Evolutionary conservation across 2,329 filamentous ascomycete species (phyloP).

Genomic region (Calonectria naviculata): DNA sequence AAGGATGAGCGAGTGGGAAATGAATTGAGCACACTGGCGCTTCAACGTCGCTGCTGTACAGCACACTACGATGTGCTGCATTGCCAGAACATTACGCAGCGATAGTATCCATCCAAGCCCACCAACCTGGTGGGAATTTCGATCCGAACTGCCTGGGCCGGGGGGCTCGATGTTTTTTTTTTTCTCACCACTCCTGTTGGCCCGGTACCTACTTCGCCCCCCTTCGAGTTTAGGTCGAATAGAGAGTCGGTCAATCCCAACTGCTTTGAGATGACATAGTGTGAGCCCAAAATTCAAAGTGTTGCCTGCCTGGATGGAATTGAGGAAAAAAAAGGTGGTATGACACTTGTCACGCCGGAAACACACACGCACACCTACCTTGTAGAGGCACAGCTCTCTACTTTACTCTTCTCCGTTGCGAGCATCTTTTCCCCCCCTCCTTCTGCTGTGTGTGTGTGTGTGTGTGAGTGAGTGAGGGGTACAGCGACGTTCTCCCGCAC

Average conservation of each 20-base stretch:
- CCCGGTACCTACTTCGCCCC: not conserved
- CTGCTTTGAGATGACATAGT: not conserved
- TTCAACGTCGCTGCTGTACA: not conserved
- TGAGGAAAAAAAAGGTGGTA: not conserved
- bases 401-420: not conserved
- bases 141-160: not conserved
- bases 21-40: slow-evolving; percentile 4
- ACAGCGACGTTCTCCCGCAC: not conserved
- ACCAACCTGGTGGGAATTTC: slow-evolving; percentile 4
- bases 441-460: not conserved
- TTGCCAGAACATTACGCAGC: not conserved
- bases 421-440: not conserved
- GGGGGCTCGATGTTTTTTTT: not conserved
- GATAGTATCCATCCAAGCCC: not conserved
- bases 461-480: not conserved
- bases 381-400: not conserved
- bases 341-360: not conserved
- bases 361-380: not conserved
- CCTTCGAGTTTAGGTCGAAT: not conserved
- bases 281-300: not conserved
- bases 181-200: not conserved
- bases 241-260: not conserved
- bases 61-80: not conserved
- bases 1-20: not conserved
- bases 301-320: not conserved